Base-by-base conservation (phyloP, 1,284 basidiomycete species). In the Fomitopsis betulina region DNA sequence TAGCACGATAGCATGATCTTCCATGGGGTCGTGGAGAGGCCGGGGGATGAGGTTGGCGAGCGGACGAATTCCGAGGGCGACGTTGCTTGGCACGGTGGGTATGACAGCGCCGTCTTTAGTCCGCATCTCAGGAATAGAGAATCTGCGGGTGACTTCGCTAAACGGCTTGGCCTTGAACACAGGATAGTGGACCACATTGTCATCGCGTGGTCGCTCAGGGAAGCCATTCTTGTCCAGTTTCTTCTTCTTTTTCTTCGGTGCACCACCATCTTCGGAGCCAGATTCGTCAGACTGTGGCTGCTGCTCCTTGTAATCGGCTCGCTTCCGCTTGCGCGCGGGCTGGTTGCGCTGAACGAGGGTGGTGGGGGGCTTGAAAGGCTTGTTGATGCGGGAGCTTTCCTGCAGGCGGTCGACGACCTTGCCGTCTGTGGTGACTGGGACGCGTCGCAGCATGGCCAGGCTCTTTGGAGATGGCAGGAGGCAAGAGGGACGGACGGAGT, bases 1-100 rank as follows among this genome's bases (percentile, higher is more conserved):
- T 4, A 98, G 77, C 0, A 99, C 97, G 62, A 99, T 96, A 0
- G 97, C 95, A 71, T 97, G 95, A 68, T 98, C 96, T 56, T 91
- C 87, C 92, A 99, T 96, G 0, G 96, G 97, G 71, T 99, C 95
- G 68, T 96, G 91, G 15, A 98, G 76, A 2, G 96, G 96, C 12
- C 96, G 82, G 6, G 96, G 97, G 49, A 93, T 85, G 57, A 98
- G 79, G 63, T 88, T 91, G 0, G 89, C 82, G 58, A 87, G 86
- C 1, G 93, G 90, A 7, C 96, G 85, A 55, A 93, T 90, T 35
- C 96, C 96, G 1, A 99, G 84, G 2, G 95, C 88, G 3, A 84
- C 81, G 65, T 91, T 86, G 0, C 92, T 87, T 10, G 86, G 76
- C 2, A 83, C 68, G 15, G 87, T 81, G 7, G 82, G 75, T 10